Conservation (phyloP, 2,329 filamentous ascomycete species). For the Fusarium sp. region DNA sequence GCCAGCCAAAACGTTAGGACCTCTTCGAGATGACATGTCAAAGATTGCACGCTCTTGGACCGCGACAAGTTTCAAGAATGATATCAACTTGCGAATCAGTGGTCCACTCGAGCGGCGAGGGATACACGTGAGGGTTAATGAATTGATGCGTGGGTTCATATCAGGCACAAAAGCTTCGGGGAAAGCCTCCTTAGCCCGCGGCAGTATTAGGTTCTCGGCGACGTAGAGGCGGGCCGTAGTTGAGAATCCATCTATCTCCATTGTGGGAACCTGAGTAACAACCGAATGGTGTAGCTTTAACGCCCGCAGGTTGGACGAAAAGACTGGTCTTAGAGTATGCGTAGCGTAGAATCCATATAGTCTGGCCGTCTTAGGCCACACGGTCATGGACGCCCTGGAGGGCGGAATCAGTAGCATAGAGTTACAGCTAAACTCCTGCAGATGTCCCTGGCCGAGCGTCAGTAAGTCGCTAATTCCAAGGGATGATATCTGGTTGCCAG, state of each 20-base stretch:
- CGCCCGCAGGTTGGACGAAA: slow-evolving; percentile 65
- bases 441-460: slow-evolving; percentile 56
- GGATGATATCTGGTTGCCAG: slow-evolving; percentile 62
- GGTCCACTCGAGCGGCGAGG: slow-evolving; percentile 66
- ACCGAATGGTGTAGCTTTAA: slow-evolving; percentile 71
- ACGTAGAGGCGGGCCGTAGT: slow-evolving; percentile 54
- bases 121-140: slow-evolving; percentile 66
- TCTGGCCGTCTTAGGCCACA: slow-evolving; percentile 50
- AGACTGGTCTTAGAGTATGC: slow-evolving; percentile 64
- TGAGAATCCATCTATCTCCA: slow-evolving; percentile 56
- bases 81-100: slow-evolving; percentile 60
- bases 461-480: slow-evolving; percentile 60
- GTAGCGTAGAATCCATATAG: slow-evolving; percentile 60
- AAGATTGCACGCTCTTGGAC: slow-evolving; percentile 63
- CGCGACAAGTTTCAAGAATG: slow-evolving; percentile 62
- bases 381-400: slow-evolving; percentile 6
- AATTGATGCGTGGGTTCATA: slow-evolving; percentile 67
- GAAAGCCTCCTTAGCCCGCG: slow-evolving; percentile 60
- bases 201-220: slow-evolving; percentile 60
- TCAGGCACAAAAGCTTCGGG: slow-evolving; percentile 65
- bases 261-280: slow-evolving; percentile 65
- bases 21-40: slow-evolving; percentile 53
- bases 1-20: slow-evolving; percentile 61
- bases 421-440: slow-evolving; percentile 67
- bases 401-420: slow-evolving; percentile 51